These are phyloP conservation scores for Daldinia decipiens DNA, from an alignment of 495 filamentous ascomycete species.

Conservation along the genomic window DNA sequence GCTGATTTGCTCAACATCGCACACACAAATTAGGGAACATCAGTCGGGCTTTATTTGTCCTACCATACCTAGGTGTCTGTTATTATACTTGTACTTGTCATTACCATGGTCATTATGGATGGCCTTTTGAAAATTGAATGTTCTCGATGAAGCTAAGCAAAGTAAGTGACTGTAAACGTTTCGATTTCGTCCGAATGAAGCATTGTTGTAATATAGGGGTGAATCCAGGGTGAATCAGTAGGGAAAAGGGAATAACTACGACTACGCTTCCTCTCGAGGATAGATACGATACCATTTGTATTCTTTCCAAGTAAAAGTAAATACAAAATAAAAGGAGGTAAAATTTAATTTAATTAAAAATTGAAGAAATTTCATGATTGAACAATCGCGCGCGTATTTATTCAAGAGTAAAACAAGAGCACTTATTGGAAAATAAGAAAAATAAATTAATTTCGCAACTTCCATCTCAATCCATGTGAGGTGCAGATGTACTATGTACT, in stretches of 20 bases:
- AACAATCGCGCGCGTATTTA: neutral
- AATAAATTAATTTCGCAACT: constrained; percentile 31
- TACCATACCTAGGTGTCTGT: neutral
- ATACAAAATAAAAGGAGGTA: constrained; percentile 16
- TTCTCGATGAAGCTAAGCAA: neutral
- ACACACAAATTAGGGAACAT: neutral
- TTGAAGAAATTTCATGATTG: neutral
- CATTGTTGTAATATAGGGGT: neutral
- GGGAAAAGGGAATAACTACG: neutral
- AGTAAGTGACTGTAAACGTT: neutral
- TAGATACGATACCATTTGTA: neutral
- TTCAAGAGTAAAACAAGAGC: constrained; percentile 11
- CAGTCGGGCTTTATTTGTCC: neutral
- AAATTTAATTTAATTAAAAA: constrained; percentile 19
- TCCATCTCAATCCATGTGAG: constrained; percentile 17
- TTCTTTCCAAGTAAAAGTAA: neutral
- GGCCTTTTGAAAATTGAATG: neutral
- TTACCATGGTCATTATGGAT: neutral
- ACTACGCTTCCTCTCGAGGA: neutral
- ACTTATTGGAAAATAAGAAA: constrained; percentile 28
- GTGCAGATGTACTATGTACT: constrained; percentile 30
- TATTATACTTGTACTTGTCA: neutral
- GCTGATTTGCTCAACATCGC: neutral
- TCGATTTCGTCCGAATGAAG: neutral
- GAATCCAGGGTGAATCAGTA: no score